Evolutionary conservation across 1,284 basidiomycete genomes (phyloP).

Genomic region (Trametes polyzona): DNA sequence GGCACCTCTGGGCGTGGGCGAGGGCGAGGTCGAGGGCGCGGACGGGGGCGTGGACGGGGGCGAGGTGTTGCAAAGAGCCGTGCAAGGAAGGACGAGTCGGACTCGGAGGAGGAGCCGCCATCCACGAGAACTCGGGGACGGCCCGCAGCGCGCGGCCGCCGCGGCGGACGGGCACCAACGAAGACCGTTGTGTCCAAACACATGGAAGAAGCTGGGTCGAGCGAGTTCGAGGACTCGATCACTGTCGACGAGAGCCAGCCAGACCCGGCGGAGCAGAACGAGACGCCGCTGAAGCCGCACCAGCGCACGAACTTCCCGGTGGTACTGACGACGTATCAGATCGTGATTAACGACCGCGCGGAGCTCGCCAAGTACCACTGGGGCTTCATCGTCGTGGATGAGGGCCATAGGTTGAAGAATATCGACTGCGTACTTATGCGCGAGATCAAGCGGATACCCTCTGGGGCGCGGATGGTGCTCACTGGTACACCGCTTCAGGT

Average conservation of each 20-base stretch:
- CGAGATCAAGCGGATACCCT: slow-evolving; percentile 88
- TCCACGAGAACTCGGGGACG: slow-evolving; percentile 9
- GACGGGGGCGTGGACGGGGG: slow-evolving; percentile 15
- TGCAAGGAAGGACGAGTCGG: slow-evolving; percentile 7
- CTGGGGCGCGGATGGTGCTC: slow-evolving; percentile 88
- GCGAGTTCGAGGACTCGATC: slow-evolving; percentile 24
- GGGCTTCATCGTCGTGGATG: slow-evolving; percentile 96
- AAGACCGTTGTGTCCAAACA: slow-evolving; percentile 14
- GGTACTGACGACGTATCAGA: slow-evolving; percentile 92
- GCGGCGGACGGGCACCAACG: slow-evolving; percentile 23
- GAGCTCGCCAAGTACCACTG: slow-evolving; percentile 74
- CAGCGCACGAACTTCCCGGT: slow-evolving; percentile 65
- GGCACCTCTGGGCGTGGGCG: too few relatives aligned
- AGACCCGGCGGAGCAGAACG: slow-evolving; percentile 14
- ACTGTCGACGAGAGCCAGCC: slow-evolving; percentile 17
- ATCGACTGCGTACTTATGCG: slow-evolving; percentile 88
- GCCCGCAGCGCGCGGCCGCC: slow-evolving; percentile 19
- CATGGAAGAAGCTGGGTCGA: slow-evolving; percentile 25
- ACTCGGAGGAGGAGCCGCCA: slow-evolving; percentile 8
- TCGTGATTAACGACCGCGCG: slow-evolving; percentile 83
- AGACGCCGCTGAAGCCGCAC: slow-evolving; percentile 29
- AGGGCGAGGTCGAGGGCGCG: slow-evolving; percentile 15
- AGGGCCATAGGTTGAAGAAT: slow-evolving; percentile 95
- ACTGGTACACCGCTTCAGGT: slow-evolving; percentile 95
- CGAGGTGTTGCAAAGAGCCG: slow-evolving; percentile 10